Percentiles rank a stretch among this genome's conserved stretches.
These are phyloP conservation scores for Coelastrella sp. DNA, from an alignment of 139 green algal genomes.

Conservation along the genomic window DNA sequence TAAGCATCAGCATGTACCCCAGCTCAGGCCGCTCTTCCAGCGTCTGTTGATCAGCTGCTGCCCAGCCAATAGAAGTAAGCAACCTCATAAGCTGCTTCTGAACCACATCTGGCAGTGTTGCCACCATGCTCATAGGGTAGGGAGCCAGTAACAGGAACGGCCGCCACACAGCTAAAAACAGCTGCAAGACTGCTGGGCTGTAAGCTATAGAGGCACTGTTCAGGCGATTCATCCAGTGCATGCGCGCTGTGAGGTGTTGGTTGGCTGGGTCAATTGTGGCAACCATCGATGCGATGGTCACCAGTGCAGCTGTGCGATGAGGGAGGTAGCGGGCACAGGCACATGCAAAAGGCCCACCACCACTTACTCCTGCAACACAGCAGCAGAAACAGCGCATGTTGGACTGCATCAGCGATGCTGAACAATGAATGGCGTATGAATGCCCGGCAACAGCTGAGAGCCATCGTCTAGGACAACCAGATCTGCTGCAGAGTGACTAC, in stretches of 20 bases:
- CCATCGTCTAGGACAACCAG: too few relatives aligned
- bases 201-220: not conserved
- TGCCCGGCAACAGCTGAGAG: too few relatives aligned
- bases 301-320: not conserved
- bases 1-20: not conserved
- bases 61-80: not conserved
- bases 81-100: not conserved
- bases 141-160: not conserved
- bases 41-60: constrained; percentile 9
- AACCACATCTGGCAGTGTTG: not conserved
- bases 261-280: constrained; percentile 3
- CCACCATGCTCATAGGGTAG: not conserved
- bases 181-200: not conserved
- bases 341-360: constrained; percentile 23
- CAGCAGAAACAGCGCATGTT: not conserved
- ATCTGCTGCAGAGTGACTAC: too few relatives aligned
- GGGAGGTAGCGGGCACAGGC: constrained; percentile 30
- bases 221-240: constrained; percentile 24
- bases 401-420: too few relatives aligned
- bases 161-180: not conserved
- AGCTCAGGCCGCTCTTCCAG: constrained; percentile 13
- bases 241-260: not conserved
- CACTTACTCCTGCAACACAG: constrained; percentile 10
- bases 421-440: too few relatives aligned
- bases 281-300: constrained; percentile 5